Base-by-base conservation (phyloP, 768 basidiomycete species). In the Candolleomyces efflorescens region DNA sequence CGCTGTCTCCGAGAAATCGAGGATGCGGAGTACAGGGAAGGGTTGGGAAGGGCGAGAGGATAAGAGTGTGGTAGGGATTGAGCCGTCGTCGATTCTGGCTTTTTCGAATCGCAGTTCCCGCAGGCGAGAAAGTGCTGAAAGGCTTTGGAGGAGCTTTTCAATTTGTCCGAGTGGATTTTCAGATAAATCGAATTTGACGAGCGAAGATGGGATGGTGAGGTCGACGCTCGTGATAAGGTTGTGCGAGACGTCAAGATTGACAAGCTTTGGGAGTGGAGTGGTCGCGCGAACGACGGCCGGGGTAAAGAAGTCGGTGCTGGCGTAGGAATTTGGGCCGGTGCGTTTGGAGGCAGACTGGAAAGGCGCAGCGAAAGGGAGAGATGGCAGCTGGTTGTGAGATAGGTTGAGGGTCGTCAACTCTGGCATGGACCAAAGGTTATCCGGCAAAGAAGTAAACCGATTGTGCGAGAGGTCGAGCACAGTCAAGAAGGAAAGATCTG, bases 401-500 rank as follows among this genome's bases (percentile, higher is more conserved):
- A 92, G 59, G 60, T 92, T 89, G 51, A 93, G 76, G 24, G 69
- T 76, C 3, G 82, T 77, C 36, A 93, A 78, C 38, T 82, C 74
- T 6, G 90, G 88, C 18, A 93, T 80, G 12, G 86, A 75, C 62
- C 85, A 92, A 26, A 91, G 63, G 62, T 84, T 80, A 32, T 71
- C 63, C 1, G 91, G 91, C 11, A 92, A 76, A 4, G 79, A 71
- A 0, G 79, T 78, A 32, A 94, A 75, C 3, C 75, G 69, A 67
- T 93, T 93, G 67, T 88, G 78, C 0, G 90, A 92, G 36, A 94
- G 71, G 70, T 94, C 89, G 60, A 93, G 73, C 49, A 73, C 74
- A 12, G 85, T 84, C 18, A 94, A 76, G 20, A 79, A 77, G 0
- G 82, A 81, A 48, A 94, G 73, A 69, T 93, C 87, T 0, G 81